Evolutionary conservation across 768 basidiomycete genomes (phyloP), one percentile per base, ranked within the genome.

Genomic region (Xerocomellus dryophilus): DNA sequence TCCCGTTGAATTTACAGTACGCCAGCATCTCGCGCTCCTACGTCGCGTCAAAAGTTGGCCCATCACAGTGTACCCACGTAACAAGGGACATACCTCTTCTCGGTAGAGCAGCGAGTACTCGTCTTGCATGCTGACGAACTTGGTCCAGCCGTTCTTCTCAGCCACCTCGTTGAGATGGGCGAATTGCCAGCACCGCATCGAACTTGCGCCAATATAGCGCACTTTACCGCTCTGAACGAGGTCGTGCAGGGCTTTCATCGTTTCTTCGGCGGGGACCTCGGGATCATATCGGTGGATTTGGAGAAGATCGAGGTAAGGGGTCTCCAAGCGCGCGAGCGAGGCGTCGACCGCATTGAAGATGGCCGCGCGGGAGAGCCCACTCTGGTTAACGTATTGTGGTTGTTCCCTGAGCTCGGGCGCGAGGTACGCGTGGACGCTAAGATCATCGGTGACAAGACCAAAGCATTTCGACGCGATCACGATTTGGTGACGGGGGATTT

Each of bases 51-150:
- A 5, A 29, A 2, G 25, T n/a, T 12, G 6, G n/a, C n/a, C n/a
- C n/a, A n/a, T 2, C 17, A 12, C 4, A 2, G 12, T 8, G 2
- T 12, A n/a, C 4, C 10, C 12, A 4, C 9, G 3, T 6, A 10
- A 29, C 2, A n/a, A 8, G 21, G 29, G 21, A 51, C 52, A 5
- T 18, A 74, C 78, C 66, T 84, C 81, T 53, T 81, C 77, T 31
- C 81, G 73, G 60, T 84, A 84, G 18, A 82, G 69, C 6, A 82
- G 65, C 32, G 73, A 79, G 57, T 83, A 77, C 52, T 79, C 76
- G 40, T 75, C 72, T 65, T 84, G 82, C 74, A 83, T 81, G 51
- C 79, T 77, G 44, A 81, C 71, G 56, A 84, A 83, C 54, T 71
- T 76, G 5, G 81, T 81, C 73, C 80, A 80, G 4, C 74, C 74